A percentile compares a stretch with the other conserved stretches of the same genome.
These are phyloP conservation scores for Euphrasia confusa DNA, from an alignment of 257 asterid genomes.

Conservation along the genomic window DNA sequence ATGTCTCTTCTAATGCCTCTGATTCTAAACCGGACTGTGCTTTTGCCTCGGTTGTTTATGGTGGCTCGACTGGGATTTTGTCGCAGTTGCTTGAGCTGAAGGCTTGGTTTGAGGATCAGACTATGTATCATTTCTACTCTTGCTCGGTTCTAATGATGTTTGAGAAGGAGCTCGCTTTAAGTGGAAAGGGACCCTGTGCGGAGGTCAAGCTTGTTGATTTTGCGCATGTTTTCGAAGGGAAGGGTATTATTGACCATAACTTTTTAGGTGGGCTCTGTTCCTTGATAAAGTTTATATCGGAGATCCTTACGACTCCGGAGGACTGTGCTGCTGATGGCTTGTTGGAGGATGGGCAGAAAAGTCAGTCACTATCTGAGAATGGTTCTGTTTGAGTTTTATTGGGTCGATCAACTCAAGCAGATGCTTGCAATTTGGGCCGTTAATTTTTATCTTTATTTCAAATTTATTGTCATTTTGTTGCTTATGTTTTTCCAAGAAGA, in stretches of 20 bases:
- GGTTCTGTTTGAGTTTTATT: conserved; percentile 28
- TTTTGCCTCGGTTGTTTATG: conserved; percentile 69
- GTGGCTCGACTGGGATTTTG: conserved; percentile 71
- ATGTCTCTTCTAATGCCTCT: conserved; percentile 50
- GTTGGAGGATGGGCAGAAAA: conserved; percentile 33
- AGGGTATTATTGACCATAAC: conserved; percentile 75
- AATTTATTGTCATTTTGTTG: not conserved
- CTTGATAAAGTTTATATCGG: conserved; percentile 69
- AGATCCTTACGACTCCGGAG: conserved; percentile 48
- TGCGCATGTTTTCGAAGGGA: conserved; percentile 73
- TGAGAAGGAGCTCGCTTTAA: conserved; percentile 51
- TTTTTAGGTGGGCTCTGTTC: conserved; percentile 91
- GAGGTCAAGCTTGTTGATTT: conserved; percentile 75
- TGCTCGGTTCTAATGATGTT: conserved; percentile 66
- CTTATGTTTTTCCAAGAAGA: not conserved
- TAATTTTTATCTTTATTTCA: not conserved
- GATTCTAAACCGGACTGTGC: conserved; percentile 61
- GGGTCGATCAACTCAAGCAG: not conserved
- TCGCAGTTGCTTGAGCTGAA: conserved; percentile 76
- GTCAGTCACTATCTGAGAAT: conserved; percentile 28
- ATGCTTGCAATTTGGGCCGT: not conserved
- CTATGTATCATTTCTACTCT: conserved; percentile 65
- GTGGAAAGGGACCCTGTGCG: conserved; percentile 50
- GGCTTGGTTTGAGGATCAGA: conserved; percentile 93
- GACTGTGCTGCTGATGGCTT: conserved; percentile 32